Evolutionary conservation across 805 yeast genomes (phyloP).

Genomic region (Lipomyces orientalis): DNA sequence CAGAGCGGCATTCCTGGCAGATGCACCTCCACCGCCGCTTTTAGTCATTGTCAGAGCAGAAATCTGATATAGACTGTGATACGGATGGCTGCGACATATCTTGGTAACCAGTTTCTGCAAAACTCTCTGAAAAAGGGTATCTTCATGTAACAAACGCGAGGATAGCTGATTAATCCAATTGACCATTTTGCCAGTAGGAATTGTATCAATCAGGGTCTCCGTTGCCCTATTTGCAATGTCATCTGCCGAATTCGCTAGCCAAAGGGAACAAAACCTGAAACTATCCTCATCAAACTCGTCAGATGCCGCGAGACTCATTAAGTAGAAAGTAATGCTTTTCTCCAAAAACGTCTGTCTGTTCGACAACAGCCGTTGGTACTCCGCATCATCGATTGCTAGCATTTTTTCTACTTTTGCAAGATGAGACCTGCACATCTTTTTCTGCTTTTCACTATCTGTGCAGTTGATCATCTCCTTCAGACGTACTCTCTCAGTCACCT

Average conservation of each 20-base stretch:
- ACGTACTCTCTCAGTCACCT: constrained; percentile 48
- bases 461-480: constrained; percentile 56
- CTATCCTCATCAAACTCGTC: constrained; percentile 58
- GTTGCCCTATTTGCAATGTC: constrained; percentile 54
- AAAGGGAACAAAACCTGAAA: constrained; percentile 80
- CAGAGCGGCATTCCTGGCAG: constrained; percentile 51
- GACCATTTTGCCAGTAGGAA: constrained; percentile 68
- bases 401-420: constrained; percentile 39
- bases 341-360: constrained; percentile 54
- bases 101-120: constrained; percentile 56
- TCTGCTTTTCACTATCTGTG: constrained; percentile 53
- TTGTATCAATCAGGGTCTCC: constrained; percentile 45
- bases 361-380: constrained; percentile 49
- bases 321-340: constrained; percentile 64
- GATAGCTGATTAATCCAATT: constrained; percentile 81
- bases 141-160: constrained; percentile 61
- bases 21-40: constrained; percentile 5
- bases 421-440: constrained; percentile 55
- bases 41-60: constrained; percentile 33
- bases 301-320: constrained; percentile 57
- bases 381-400: constrained; percentile 56
- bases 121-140: constrained; percentile 65
- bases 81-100: constrained; percentile 66
- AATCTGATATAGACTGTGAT: constrained; percentile 64
- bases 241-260: constrained; percentile 68